A percentile compares a stretch with the other conserved stretches of the same genome.
These are phyloP conservation scores for Aspergillus quadricinctus DNA, from an alignment of 2,329 filamentous ascomycete species.

Conservation along the genomic window DNA sequence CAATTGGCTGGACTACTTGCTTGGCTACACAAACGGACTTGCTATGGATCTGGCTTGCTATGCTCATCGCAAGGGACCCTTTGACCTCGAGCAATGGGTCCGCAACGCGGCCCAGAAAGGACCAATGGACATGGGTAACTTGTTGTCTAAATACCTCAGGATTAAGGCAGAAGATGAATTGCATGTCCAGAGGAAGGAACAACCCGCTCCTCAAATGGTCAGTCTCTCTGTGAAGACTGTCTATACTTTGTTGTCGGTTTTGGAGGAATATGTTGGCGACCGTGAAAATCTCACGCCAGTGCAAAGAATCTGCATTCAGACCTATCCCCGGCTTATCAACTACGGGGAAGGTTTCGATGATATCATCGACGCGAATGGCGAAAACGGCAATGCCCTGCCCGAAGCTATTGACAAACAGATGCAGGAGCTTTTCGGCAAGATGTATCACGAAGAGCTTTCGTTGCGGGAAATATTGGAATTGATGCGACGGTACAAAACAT, in stretches of 20 bases:
- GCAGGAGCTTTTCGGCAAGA: slow-evolving; percentile 96
- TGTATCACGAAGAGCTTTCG: slow-evolving; percentile 89
- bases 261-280: slow-evolving; percentile 61
- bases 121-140: slow-evolving; percentile 62
- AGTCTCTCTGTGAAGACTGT: slow-evolving; percentile 83
- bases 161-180: slow-evolving; percentile 82
- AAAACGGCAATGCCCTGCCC: slow-evolving; percentile 75
- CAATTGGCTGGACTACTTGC: slow-evolving; percentile 77
- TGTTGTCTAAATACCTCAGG: slow-evolving; percentile 73
- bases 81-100: slow-evolving; percentile 79
- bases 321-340: slow-evolving; percentile 92
- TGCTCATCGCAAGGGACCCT: slow-evolving; percentile 73
- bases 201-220: slow-evolving; percentile 62
- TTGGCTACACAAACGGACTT: slow-evolving; percentile 75
- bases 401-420: slow-evolving; percentile 79
- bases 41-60: slow-evolving; percentile 82
- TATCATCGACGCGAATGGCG: slow-evolving; percentile 80
- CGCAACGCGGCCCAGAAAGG: slow-evolving; percentile 63
- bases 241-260: slow-evolving; percentile 70
- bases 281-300: slow-evolving; percentile 71
- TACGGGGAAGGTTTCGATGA: slow-evolving; percentile 91
- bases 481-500: slow-evolving; percentile 82
- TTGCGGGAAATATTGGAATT: slow-evolving; percentile 81
- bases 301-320: slow-evolving; percentile 83
- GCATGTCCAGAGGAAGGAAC: slow-evolving; percentile 65